Evolutionary conservation across 225 moss, liverwort and hornwort genomes (phyloP).

Genomic region (Asterella californica): DNA sequence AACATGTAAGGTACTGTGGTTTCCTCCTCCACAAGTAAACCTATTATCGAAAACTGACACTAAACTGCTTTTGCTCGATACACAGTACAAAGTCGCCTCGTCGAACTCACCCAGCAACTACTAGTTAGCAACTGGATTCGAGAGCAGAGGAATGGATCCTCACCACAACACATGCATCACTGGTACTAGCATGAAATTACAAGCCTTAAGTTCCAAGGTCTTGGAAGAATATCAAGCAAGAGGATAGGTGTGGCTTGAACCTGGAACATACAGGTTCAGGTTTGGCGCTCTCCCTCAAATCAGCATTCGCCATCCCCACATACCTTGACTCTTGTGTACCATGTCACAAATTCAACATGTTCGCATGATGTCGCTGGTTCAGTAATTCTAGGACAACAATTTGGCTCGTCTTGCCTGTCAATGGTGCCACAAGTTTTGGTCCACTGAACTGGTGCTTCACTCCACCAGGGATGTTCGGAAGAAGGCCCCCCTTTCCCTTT

Average conservation of each 20-base stretch:
- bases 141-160: slow-evolving; percentile 1
- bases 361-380: background rate
- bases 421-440: slow-evolving; percentile 10
- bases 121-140: slow-evolving; percentile 18
- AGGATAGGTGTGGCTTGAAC: background rate
- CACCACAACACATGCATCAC: background rate
- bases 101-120: slow-evolving; percentile 20
- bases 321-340: background rate
- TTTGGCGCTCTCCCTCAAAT: background rate
- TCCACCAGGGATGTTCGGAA: background rate
- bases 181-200: background rate
- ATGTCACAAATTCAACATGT: background rate
- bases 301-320: background rate
- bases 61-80: background rate
- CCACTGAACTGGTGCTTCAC: slow-evolving; percentile 11
- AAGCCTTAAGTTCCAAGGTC: background rate
- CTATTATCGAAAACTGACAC: background rate
- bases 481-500: background rate
- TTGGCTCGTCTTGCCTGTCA: slow-evolving; percentile 10
- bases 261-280: background rate
- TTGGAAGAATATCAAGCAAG: background rate
- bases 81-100: slow-evolving; percentile 7
- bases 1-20: background rate
- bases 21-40: background rate
- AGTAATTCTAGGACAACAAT: background rate